Evolutionary conservation across 306 rosid genomes (phyloP), one percentile per base, ranked within the genome.

Genomic region (Canavalia ensiformis): DNA sequence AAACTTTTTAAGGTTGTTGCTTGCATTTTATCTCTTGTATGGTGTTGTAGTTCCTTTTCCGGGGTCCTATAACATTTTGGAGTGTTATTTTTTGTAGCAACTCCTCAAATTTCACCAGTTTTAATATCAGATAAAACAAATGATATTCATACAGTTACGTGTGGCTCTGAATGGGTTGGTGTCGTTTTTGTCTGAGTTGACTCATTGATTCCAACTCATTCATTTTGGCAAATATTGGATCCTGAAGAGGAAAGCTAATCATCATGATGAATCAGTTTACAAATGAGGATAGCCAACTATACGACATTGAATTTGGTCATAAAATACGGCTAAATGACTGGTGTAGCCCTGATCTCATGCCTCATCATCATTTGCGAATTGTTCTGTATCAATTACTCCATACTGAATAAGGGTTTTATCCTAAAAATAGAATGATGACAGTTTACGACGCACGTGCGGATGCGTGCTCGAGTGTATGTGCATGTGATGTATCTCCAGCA

Each of bases 191-290:
- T 37, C 18, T 46, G 67, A 68, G 4, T 76, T 52, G 45, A 44
- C 65, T n/a, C 46, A 13, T 83, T 70, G 46, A 35, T 79, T 70
- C 50, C 47, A 52, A 71, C 57, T 64, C 47, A 18, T 8, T 34
- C 50, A 47, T 82, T 39, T 58, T 34, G 11, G 28, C 51, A 68
- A 13, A 54, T 47, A 49, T 77, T 47, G 67, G 52, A 54, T 60
- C 67, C 28, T 39, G 29, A 81, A 1, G 8, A 30, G 59, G 47
- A 71, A 13, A 50, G 31, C 25, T 51, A 50, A 33, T 50, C 62
- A 34, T 11, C 33, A 33, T 35, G 37, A 46, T 2, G 42, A 42
- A 41, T 42, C 12, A 5, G 72, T 75, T 46, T 47, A 58, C 59
- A 8, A 28, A 63, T 58, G 42, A 39, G 41, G 25, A 8, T 30